Conservation (phyloP, 176 grass and related monocot genomes). For the Cocos nucifera region DNA sequence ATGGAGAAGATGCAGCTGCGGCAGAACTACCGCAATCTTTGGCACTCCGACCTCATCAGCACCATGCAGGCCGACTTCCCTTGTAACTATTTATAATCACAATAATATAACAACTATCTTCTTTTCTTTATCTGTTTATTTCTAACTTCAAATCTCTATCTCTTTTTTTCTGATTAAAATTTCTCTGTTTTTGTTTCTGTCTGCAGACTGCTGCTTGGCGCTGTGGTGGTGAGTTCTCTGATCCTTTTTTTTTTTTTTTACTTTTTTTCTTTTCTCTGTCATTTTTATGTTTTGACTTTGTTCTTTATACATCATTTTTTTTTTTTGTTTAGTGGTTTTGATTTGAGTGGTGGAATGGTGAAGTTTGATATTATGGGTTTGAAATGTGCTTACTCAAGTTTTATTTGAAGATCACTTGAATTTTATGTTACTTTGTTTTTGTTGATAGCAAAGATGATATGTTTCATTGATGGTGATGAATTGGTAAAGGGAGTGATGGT, state of each 20-base stretch:
- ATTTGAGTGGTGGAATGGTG: no score
- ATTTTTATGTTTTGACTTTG: background rate
- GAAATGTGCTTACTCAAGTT: no score
- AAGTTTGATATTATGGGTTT: no score
- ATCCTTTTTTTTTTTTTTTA: background rate
- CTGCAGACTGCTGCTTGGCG: conserved; percentile 84
- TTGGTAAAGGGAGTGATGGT: no score
- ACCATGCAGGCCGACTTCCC: conserved; percentile 73
- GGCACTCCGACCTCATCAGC: conserved; percentile 75
- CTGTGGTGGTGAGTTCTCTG: conserved; percentile 70
- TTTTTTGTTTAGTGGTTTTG: no score
- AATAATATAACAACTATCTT: background rate
- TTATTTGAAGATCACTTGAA: no score
- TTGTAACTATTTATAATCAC: conserved; percentile 20
- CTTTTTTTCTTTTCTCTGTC: background rate
- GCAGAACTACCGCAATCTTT: conserved; percentile 91
- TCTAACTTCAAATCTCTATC: no score
- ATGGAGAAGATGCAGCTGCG: conserved; percentile 91
- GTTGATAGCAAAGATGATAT: no score
- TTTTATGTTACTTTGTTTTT: no score
- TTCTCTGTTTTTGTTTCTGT: background rate
- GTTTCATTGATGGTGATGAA: no score
- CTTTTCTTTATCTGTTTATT: background rate
- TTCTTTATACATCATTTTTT: no score
- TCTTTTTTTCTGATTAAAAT: no score